Evolutionary conservation across 2,329 filamentous ascomycete species (phyloP).

Genomic region (Cadophora malorum): DNA sequence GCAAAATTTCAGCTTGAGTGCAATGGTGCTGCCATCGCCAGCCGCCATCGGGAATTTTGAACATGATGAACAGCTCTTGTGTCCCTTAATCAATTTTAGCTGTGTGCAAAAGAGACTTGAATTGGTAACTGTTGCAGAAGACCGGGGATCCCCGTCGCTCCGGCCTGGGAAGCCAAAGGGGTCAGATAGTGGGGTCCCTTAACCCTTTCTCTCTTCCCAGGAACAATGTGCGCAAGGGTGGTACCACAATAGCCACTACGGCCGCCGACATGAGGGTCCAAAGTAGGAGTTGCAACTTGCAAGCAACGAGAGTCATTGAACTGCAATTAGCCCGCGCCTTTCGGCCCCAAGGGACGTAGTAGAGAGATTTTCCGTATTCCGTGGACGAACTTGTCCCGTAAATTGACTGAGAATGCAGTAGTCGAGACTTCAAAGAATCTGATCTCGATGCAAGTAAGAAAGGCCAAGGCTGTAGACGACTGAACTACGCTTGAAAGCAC

Average conservation of each 20-base stretch:
- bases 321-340: neutral
- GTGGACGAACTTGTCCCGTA: neutral
- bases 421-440: neutral
- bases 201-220: neutral
- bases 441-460: neutral
- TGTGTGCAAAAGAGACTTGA: neutral
- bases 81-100: neutral
- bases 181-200: neutral
- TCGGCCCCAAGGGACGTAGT: neutral
- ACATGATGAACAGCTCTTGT: neutral
- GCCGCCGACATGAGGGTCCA: conserved; percentile 5
- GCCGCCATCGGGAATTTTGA: neutral
- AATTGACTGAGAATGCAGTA: neutral
- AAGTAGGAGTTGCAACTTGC: conserved; percentile 2
- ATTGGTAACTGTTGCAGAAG: neutral
- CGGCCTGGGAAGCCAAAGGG: conserved; percentile 3
- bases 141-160: neutral
- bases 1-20: neutral
- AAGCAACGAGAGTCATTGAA: conserved; percentile 3
- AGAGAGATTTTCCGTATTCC: neutral
- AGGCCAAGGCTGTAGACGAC: conserved; percentile 1
- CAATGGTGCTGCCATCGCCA: neutral
- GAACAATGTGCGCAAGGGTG: neutral
- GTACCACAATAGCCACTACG: conserved; percentile 15
- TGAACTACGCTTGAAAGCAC: conserved; percentile 9